phyloP scores from a whole-genome alignment of 495 filamentous ascomycete genomes.

The Aspergillus baeticus region DNA sequence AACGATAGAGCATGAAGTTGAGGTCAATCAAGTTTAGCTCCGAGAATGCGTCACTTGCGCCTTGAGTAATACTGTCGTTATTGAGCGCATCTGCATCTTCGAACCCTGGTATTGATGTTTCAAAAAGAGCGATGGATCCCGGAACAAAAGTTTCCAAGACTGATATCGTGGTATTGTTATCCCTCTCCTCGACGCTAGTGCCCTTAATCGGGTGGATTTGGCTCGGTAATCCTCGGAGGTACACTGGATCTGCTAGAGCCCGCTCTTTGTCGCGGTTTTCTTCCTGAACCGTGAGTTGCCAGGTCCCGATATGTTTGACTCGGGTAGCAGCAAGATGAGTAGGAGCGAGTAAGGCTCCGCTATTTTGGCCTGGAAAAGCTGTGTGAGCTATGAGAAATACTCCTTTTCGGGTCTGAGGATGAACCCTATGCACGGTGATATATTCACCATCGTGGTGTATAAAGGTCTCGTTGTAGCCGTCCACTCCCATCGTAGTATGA shows the following conservation, averaged over 20 bases:
- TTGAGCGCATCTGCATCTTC: conserved; percentile 80
- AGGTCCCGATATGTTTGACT: conserved; percentile 80
- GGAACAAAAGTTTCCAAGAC: conserved; percentile 83
- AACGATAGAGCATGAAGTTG: conserved; percentile 89
- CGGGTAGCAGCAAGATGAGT: conserved; percentile 71
- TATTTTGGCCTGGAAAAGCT: conserved; percentile 84
- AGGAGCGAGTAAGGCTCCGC: conserved; percentile 70
- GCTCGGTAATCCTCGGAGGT: conserved; percentile 78
- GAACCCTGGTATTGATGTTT: conserved; percentile 87
- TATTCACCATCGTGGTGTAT: conserved; percentile 96
- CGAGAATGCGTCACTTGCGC: conserved; percentile 76
- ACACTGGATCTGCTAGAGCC: conserved; percentile 64
- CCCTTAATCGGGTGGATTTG: conserved; percentile 70
- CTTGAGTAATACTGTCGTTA: conserved; percentile 70
- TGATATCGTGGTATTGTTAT: conserved; percentile 71
- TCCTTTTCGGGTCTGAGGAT: conserved; percentile 85
- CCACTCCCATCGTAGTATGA: conserved; percentile 88
- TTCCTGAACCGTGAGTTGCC: conserved; percentile 81
- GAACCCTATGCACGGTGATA: conserved; percentile 92
- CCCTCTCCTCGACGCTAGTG: conserved; percentile 63
- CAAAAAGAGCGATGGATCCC: conserved; percentile 90
- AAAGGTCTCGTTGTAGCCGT: conserved; percentile 92
- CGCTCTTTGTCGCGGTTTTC: conserved; percentile 61
- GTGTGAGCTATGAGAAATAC: conserved; percentile 95
- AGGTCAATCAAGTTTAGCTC: conserved; percentile 74